Conservation (phyloP, 1,284 basidiomycete species). For the Apiotrichum mycotoxinovorans region DNA sequence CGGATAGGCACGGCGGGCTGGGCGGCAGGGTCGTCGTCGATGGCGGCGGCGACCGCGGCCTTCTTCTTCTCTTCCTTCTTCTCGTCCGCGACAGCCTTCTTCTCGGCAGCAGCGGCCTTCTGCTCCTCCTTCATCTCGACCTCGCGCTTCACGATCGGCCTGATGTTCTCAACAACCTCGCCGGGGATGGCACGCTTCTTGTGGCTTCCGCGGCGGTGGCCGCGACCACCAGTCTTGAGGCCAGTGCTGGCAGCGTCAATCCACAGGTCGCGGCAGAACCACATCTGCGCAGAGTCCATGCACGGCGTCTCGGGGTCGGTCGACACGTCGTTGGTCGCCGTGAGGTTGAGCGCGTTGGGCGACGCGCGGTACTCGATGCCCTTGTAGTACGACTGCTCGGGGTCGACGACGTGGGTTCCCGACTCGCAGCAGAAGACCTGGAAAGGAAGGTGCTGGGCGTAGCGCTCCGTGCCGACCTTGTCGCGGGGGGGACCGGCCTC, state of each 20-base stretch:
- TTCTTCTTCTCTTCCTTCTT: not conserved
- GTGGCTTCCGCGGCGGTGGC: slow-evolving; percentile 10
- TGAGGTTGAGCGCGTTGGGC: slow-evolving; percentile 70
- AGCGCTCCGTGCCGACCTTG: slow-evolving; percentile 69
- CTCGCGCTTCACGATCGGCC: slow-evolving; percentile 13
- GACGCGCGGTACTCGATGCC: slow-evolving; percentile 79
- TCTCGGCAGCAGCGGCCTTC: slow-evolving; percentile 2
- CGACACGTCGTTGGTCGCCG: slow-evolving; percentile 59
- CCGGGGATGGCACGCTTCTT: slow-evolving; percentile 32
- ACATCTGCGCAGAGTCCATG: slow-evolving; percentile 87
- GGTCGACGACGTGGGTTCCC: slow-evolving; percentile 90
- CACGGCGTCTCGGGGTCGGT: slow-evolving; percentile 72
- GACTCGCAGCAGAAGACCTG: slow-evolving; percentile 97
- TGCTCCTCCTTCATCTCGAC: not conserved
- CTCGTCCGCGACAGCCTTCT: too few relatives aligned
- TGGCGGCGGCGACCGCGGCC: slow-evolving; percentile 7
- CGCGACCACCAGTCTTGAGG: slow-evolving; percentile 45
- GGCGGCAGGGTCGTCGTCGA: slow-evolving; percentile 25
- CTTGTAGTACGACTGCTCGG: slow-evolving; percentile 85
- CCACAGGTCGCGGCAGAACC: slow-evolving; percentile 95
- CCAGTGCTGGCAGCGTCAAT: slow-evolving; percentile 71
- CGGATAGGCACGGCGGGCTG: slow-evolving; percentile 7
- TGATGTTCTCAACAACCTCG: slow-evolving; percentile 25
- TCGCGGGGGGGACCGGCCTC: slow-evolving; percentile 87
- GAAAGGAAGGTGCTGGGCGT: slow-evolving; percentile 85